Conservation (phyloP, 192 early-diverging fungal species). For the Ambispora gerdemannii region DNA sequence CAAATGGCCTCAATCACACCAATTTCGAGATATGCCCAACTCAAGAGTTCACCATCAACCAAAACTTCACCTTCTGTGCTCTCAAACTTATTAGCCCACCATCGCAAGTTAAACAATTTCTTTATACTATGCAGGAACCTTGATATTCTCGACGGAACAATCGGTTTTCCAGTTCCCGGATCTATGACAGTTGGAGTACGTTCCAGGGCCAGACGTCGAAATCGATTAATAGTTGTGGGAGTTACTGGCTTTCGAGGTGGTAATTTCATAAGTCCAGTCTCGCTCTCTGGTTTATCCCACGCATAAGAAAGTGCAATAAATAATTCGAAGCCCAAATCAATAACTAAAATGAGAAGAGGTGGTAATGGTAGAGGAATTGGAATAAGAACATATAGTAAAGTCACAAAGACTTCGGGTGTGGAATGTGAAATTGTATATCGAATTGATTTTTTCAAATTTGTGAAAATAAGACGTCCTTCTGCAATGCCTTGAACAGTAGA, state of each 20-base stretch:
- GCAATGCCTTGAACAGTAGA: conserved; percentile 88
- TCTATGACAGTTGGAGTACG: conserved; percentile 49
- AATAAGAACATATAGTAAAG: conserved; percentile 81
- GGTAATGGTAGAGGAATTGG: conserved; percentile 80
- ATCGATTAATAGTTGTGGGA: conserved; percentile 64
- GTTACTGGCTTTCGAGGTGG: conserved; percentile 89
- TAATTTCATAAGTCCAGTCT: conserved; percentile 78
- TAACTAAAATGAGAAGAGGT: conserved; percentile 83
- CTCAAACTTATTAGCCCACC: conserved; percentile 65
- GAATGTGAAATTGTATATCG: conserved; percentile 89
- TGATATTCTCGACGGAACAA: conserved; percentile 33
- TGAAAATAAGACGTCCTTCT: conserved; percentile 93
- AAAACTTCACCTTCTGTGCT: conserved; percentile 78
- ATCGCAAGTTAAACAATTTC: conserved; percentile 51
- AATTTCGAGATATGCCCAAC: conserved; percentile 85
- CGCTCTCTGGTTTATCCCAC: conserved; percentile 84
- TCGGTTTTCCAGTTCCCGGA: conserved; percentile 48
- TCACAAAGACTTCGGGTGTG: conserved; percentile 86
- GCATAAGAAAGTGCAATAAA: conserved; percentile 83
- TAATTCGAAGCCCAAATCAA: conserved; percentile 95
- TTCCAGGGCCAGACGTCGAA: conserved; percentile 54
- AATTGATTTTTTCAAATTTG: conserved; percentile 93
- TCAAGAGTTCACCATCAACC: conserved; percentile 77
- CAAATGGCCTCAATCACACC: conserved; percentile 78
- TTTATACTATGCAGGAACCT: conserved; percentile 36